Evolutionary conservation across 768 basidiomycete species (phyloP).

Genomic region (Pleurotus sapidus): DNA sequence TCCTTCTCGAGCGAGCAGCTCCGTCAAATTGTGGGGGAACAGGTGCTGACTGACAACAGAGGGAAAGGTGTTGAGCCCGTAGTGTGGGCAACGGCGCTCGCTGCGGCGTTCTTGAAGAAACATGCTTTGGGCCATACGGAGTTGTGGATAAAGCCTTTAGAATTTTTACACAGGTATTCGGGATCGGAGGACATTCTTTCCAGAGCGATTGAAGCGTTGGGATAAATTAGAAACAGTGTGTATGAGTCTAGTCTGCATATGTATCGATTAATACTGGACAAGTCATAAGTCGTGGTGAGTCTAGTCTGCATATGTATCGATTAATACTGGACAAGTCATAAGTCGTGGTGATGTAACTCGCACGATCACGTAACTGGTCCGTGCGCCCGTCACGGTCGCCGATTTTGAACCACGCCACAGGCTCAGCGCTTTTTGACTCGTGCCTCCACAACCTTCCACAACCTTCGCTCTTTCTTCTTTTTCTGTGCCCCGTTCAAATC

Average conservation of each 20-base stretch:
- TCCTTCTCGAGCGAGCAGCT: constrained; percentile 39
- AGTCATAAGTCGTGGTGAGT: no score
- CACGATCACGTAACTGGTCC: constrained; percentile 5
- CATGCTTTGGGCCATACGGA: constrained; percentile 11
- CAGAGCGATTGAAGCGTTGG: background rate
- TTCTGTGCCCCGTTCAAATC: constrained; percentile 24
- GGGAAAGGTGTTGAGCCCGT: constrained; percentile 26
- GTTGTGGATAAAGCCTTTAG: background rate
- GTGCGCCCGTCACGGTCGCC: background rate
- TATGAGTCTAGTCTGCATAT: background rate
- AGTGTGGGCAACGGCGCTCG: constrained; percentile 49
- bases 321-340: no score
- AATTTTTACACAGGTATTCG: background rate
- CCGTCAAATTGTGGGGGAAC: constrained; percentile 30
- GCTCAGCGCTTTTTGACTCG: constrained; percentile 5
- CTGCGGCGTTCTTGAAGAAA: constrained; percentile 41
- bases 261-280: background rate
- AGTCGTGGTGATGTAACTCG: background rate
- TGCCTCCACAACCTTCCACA: constrained; percentile 16
- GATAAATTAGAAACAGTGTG: background rate
- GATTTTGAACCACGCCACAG: constrained; percentile 5
- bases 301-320: background rate
- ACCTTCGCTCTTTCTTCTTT: constrained; percentile 17
- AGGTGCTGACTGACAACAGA: constrained; percentile 26
- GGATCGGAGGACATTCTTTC: background rate